Evolutionary conservation across 1,139 yeast species (phyloP), one percentile per base, ranked within the genome.

Genomic region (Lodderomyces jiufengensis): DNA sequence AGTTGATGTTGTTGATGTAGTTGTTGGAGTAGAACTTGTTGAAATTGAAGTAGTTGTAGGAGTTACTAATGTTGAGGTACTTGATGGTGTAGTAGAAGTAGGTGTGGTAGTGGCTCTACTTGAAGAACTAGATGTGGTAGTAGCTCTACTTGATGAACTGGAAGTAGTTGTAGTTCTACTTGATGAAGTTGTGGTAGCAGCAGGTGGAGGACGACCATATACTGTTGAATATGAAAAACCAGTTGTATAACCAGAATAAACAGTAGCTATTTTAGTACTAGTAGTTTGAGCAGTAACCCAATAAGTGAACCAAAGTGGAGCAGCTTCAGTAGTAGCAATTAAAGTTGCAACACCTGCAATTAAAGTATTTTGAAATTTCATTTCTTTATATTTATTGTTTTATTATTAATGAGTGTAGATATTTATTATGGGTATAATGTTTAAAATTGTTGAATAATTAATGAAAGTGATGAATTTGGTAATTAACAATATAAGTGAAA

Each of bases 271-370:
- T 11, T 46, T 38, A 16, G 62, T 57, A 9, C 48, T 47, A 2
- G 61, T 46, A 2, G 54, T 25, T 9, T 20, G 45, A 9, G 62
- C 62, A 12, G 61, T 55, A 34, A 50, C 50, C n/a, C 34, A 37
- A 16, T 48, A 30, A 15, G 63, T 58, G 29, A 55, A 42, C 12
- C 50, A 31, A 11, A 16, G 22, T 3, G 59, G 59, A 23, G 55
- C 48, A 4, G 61, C 61, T 20, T 40, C 36, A 15, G 42, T 21
- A 6, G 30, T 27, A 7, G 38, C 41, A 26, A 42, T 5, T 13
- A 42, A 18, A 5, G 20, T 24, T 10, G 34, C 28, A 26, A 40
- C 40, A 27, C 27, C 25, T 10, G 24, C 15, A 12, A 31, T 14
- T 13, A 38, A 16, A 6, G 41, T 30, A 8, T 26, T 27, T 13